Percentiles rank a stretch among this genome's conserved stretches.
phyloP scores from a whole-genome alignment of 169 alveolate species.

The Cryptosporidium xiaoi region DNA sequence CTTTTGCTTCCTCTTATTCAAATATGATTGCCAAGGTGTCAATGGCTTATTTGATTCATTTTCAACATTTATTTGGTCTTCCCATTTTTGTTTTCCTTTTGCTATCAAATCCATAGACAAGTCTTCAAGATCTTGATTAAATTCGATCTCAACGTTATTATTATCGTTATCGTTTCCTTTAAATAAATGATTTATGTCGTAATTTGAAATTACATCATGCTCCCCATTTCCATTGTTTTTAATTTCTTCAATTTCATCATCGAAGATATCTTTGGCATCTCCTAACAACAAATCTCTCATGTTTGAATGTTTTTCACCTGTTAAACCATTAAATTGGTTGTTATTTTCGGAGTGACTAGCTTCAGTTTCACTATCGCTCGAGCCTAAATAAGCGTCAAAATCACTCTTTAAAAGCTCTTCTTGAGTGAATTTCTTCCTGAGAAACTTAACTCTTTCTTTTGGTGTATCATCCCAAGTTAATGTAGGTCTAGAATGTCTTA shows the following conservation, averaged over 20 bases:
- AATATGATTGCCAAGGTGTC: constrained; percentile 75
- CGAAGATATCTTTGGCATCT: constrained; percentile 44
- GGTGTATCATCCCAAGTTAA: constrained; percentile 96
- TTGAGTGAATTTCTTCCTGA: constrained; percentile 80
- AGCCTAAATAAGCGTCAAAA: constrained; percentile 80
- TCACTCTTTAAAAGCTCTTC: constrained; percentile 82
- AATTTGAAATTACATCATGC: neutral
- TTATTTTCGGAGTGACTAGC: neutral
- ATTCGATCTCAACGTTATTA: constrained; percentile 33
- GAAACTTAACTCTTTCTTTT: constrained; percentile 87
- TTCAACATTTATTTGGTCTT: constrained; percentile 9
- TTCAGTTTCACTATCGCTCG: constrained; percentile 78
- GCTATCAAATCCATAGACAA: constrained; percentile 58
- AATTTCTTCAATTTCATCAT: constrained; percentile 20
- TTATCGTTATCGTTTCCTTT: constrained; percentile 2
- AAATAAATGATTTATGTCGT: constrained; percentile 26
- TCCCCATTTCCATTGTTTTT: neutral
- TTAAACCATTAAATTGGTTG: neutral
- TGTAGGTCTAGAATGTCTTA: constrained; percentile 92
- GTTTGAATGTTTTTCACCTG: neutral
- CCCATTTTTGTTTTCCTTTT: constrained; percentile 68
- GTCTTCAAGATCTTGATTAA: constrained; percentile 52
- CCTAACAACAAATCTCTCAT: constrained; percentile 56
- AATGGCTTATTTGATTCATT: neutral
- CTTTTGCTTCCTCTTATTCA: constrained; percentile 74